These are phyloP conservation scores for Bimuria novae-zelandiae DNA, from an alignment of 2,329 filamentous ascomycete genomes.

Conservation along the genomic window DNA sequence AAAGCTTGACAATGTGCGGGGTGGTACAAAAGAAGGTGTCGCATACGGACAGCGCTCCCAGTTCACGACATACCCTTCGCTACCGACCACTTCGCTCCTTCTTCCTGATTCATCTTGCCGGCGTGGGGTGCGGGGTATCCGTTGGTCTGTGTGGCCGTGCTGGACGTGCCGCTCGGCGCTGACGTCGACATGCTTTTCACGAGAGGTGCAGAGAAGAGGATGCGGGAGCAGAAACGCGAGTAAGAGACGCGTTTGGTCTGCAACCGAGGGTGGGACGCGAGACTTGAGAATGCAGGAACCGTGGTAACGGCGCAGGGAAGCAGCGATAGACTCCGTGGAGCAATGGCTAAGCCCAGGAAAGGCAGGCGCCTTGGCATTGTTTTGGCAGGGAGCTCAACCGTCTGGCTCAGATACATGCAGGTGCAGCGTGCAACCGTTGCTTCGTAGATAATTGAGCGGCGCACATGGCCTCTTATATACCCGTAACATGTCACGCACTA, in stretches of 20 bases:
- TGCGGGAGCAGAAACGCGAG: neutral
- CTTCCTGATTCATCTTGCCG: constrained; percentile 39
- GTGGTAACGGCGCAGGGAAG: no score
- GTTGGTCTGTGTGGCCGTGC: constrained; percentile 46
- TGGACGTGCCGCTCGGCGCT: constrained; percentile 13
- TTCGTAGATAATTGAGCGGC: constrained; percentile 1
- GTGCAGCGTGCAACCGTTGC: neutral
- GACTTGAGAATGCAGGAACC: no score
- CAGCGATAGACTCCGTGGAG: no score
- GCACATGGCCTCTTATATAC: constrained; percentile 10
- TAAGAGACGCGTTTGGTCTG: neutral
- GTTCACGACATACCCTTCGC: constrained; percentile 51
- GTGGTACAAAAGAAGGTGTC: constrained; percentile 26
- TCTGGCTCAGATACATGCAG: no score
- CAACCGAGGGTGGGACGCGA: neutral
- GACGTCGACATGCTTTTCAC: neutral
- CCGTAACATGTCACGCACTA: constrained; percentile 34
- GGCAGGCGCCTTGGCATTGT: constrained; percentile 7
- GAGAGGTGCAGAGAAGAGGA: neutral
- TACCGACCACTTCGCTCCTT: constrained; percentile 46
- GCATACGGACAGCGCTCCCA: constrained; percentile 37
- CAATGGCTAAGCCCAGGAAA: neutral
- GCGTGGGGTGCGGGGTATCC: constrained; percentile 41
- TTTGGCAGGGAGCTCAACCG: neutral
- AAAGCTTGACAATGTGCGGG: neutral